Evolutionary conservation across 345 rosid species (phyloP).

Genomic region (Geranium brycei): DNA sequence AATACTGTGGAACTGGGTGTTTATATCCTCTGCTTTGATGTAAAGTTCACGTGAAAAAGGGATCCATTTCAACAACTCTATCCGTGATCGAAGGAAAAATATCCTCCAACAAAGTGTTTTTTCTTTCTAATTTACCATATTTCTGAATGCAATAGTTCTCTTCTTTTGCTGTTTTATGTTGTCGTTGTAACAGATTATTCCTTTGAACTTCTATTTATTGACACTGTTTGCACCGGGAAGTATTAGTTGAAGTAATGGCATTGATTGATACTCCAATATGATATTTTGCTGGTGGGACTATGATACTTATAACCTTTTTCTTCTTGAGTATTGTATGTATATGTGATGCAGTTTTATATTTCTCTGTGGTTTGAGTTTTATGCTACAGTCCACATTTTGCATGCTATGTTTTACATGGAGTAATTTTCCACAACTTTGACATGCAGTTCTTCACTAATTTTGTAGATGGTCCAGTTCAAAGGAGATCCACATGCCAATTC

Average conservation of each 20-base stretch:
- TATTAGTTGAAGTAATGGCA: background rate
- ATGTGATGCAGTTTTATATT: background rate
- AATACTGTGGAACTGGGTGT: background rate
- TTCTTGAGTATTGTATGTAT: background rate
- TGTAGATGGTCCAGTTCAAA: constrained; percentile 63
- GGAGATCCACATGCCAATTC: constrained; percentile 57
- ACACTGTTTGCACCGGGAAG: background rate
- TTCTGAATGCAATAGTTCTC: background rate
- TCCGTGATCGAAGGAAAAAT: no score
- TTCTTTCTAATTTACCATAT: no score
- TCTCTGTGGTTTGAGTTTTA: background rate
- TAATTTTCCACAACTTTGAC: constrained; percentile 66
- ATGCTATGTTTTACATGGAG: constrained; percentile 26
- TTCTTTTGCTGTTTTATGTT: background rate
- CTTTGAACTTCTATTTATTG: background rate
- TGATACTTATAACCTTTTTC: background rate
- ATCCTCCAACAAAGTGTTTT: no score
- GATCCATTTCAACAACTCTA: background rate
- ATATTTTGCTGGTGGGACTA: background rate
- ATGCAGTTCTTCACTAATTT: constrained; percentile 79
- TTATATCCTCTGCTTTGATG: background rate
- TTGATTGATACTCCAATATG: background rate
- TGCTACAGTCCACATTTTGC: background rate
- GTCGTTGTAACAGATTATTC: background rate
- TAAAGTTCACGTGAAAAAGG: background rate